Evolutionary conservation across 176 grass and related monocot species (phyloP).

Genomic region (Thalia dealbata): DNA sequence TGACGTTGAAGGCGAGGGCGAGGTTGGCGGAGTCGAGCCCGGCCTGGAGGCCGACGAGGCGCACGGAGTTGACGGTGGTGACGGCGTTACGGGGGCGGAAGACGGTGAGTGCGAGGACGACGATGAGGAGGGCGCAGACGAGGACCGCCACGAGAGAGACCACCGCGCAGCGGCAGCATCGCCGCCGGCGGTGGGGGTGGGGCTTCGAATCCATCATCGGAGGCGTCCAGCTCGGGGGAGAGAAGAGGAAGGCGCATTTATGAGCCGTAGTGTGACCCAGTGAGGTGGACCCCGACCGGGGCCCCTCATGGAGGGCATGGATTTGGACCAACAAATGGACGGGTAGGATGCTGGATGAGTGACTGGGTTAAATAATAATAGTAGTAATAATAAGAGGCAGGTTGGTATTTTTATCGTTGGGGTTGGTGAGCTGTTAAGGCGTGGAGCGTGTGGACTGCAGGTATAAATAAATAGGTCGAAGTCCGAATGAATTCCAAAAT

Average conservation of each 20-base stretch:
- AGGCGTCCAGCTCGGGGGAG: too few species aligned
- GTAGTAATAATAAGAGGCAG: too few species aligned
- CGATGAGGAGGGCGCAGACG: slow-evolving; percentile 9
- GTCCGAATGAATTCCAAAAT: too few species aligned
- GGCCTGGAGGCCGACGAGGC: slow-evolving; percentile 18
- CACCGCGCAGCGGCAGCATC: neutral
- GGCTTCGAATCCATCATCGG: slow-evolving; percentile 14
- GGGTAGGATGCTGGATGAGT: neutral
- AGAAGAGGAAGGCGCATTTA: too few species aligned
- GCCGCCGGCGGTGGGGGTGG: neutral
- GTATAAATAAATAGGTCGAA: too few species aligned
- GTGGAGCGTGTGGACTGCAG: too few species aligned
- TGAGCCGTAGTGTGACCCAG: too few species aligned
- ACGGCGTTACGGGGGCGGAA: slow-evolving; percentile 27
- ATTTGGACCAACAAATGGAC: neutral
- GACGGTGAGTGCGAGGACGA: slow-evolving; percentile 30
- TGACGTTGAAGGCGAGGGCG: slow-evolving; percentile 29
- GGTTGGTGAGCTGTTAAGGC: too few species aligned
- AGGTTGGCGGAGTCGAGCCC: slow-evolving; percentile 18
- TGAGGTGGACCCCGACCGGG: neutral
- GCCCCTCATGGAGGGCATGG: neutral
- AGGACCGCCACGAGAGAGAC: slow-evolving; percentile 16
- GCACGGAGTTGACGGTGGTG: slow-evolving; percentile 29
- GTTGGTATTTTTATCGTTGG: too few species aligned
- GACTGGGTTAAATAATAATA: too few species aligned